A percentile compares a stretch with the other conserved stretches of the same genome.
phyloP scores from a whole-genome alignment of 495 filamentous ascomycete genomes.

The Podospora fimiseda region DNA sequence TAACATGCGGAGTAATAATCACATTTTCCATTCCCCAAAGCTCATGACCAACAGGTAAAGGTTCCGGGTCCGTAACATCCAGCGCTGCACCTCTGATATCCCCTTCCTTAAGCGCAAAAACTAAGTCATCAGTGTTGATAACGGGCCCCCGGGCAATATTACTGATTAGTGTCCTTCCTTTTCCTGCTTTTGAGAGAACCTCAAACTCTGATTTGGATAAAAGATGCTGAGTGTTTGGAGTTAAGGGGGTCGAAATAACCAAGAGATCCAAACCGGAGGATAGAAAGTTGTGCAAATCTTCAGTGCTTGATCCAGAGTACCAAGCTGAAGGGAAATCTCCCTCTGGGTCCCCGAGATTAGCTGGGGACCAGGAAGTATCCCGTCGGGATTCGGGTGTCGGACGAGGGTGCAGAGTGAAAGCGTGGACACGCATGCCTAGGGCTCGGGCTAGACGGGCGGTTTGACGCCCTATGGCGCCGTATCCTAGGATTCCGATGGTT shows the following conservation, averaged over 20 bases:
- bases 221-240: conserved; percentile 58
- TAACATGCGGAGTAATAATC: conserved; percentile 75
- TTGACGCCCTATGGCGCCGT: conserved; percentile 78
- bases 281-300: conserved; percentile 60
- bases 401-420: conserved; percentile 71
- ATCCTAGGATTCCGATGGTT: conserved; percentile 67
- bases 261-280: conserved; percentile 65
- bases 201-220: conserved; percentile 60
- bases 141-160: conserved; percentile 75
- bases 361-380: conserved; percentile 64
- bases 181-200: conserved; percentile 36
- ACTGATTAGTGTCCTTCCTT: conserved; percentile 51
- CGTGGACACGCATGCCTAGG: conserved; percentile 74
- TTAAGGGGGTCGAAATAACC: conserved; percentile 68
- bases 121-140: conserved; percentile 60
- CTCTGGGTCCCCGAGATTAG: conserved; percentile 70
- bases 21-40: conserved; percentile 72
- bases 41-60: conserved; percentile 59
- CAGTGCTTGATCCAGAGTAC: conserved; percentile 61
- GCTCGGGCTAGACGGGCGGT: conserved; percentile 63
- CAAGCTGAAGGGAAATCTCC: conserved; percentile 66
- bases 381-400: conserved; percentile 47
- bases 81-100: conserved; percentile 65
- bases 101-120: conserved; percentile 53
- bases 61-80: conserved; percentile 86